phyloP scores from a whole-genome alignment of 2,329 filamentous ascomycete genomes.

The Alternaria sp. region DNA sequence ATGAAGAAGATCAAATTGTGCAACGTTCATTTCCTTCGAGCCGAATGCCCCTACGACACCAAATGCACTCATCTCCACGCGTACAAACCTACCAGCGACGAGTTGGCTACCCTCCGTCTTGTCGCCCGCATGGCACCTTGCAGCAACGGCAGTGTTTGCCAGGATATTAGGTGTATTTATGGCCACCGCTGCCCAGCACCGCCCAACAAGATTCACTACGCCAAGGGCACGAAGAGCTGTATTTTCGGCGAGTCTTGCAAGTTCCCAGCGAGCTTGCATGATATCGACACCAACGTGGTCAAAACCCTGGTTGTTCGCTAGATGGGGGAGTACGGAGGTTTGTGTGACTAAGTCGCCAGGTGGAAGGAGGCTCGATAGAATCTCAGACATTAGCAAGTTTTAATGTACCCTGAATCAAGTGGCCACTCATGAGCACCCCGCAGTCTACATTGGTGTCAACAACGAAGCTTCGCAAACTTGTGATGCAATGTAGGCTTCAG shows the following conservation, averaged over 20 bases:
- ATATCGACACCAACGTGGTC: slow-evolving; percentile 63
- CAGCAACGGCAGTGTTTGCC: slow-evolving; percentile 62
- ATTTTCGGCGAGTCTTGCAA: slow-evolving; percentile 65
- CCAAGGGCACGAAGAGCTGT: slow-evolving; percentile 60
- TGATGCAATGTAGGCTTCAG: not conserved
- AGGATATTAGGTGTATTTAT: slow-evolving; percentile 67
- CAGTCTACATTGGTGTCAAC: not conserved
- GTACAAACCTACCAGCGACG: slow-evolving; percentile 60
- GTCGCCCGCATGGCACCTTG: slow-evolving; percentile 70
- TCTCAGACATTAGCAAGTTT: not conserved
- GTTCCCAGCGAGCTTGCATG: slow-evolving; percentile 64
- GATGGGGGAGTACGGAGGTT: not conserved
- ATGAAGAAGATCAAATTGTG: slow-evolving; percentile 69
- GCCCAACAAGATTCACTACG: slow-evolving; percentile 42
- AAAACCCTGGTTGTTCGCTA: slow-evolving; percentile 54
- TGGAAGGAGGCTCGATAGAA: not conserved
- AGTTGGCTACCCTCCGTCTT: slow-evolving; percentile 61
- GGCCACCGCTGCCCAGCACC: slow-evolving; percentile 67
- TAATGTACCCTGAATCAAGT: not conserved
- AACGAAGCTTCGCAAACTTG: not conserved
- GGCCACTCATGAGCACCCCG: not conserved
- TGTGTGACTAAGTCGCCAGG: not conserved
- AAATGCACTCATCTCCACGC: slow-evolving; percentile 62
- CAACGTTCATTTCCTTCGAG: slow-evolving; percentile 66
- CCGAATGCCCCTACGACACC: slow-evolving; percentile 62